Evolutionary conservation across 352 stramenopile genomes (phyloP), one percentile per base, ranked within the genome.

Genomic region (Thalassiosira hispida): DNA sequence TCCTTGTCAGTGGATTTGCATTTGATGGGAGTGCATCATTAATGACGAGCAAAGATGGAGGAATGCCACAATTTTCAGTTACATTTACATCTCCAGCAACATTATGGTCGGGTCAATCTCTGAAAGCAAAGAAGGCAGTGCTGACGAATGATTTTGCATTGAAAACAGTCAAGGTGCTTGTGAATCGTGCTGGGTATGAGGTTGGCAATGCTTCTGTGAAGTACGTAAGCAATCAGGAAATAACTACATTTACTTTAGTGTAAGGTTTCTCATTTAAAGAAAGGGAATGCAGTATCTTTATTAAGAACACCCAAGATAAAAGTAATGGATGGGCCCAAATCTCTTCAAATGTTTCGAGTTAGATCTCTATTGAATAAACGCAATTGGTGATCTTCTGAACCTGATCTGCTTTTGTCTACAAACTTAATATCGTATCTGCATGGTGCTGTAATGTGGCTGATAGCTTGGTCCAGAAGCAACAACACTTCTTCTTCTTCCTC

Each of bases 1-100:
- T 93, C 66, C 38, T 90, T 11, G 56, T 92, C 5, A 90, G 77
- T 71, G 88, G 88, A 27, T 93, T 87, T 73, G 88, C 88, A 27
- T 90, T 74, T 46, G 72, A 77, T 65, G 88, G 81, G 42, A 64
- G 56, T 40, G 88, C 79, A 33, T 53, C 38, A 29, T 77, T 89
- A 18, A 20, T 67, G 9, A 59, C 55, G 1, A 29, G 23, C 2
- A 60, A 38, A 23, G 62, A 73, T 72, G 68, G 61, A 49, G 16
- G 23, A 11, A 74, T 67, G 16, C 68, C 74, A 49, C 35, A 86
- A 79, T 84, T 86, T 61, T 55, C 27, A 40, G 79, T 88, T 44
- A 73, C 61, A 5, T 77, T 85, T 33, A 86, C 67, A 51, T 75
- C 67, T 33, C 81, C 81, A 22, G 81, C 77, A 14, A 88, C 70